Evolutionary conservation across 257 asterid species (phyloP).

Genomic region (Paraleonurus japonicus): DNA sequence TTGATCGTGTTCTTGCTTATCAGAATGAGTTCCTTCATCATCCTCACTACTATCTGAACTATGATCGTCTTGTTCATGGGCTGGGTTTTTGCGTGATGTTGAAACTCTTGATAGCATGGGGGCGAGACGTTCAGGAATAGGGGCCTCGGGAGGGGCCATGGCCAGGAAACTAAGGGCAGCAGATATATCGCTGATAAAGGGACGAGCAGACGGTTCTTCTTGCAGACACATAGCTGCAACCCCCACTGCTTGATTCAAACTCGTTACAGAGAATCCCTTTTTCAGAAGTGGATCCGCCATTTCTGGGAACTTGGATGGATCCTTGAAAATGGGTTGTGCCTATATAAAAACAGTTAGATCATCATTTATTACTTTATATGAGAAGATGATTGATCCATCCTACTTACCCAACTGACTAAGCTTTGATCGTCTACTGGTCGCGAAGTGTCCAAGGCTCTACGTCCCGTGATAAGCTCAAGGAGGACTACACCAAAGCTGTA

Average conservation of each 20-base stretch:
- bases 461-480: constrained; percentile 70
- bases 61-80: constrained; percentile 6
- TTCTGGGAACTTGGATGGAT: constrained; percentile 56
- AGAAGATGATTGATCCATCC: background rate
- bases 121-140: constrained; percentile 43
- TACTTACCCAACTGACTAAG: constrained; percentile 62
- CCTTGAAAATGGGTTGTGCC: constrained; percentile 67
- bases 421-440: constrained; percentile 52
- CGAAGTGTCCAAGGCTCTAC: constrained; percentile 55
- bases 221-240: constrained; percentile 85
- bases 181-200: constrained; percentile 62
- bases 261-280: constrained; percentile 37
- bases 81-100: constrained; percentile 21
- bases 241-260: constrained; percentile 78
- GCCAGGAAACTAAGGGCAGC: constrained; percentile 68
- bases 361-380: background rate
- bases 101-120: constrained; percentile 34
- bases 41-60: background rate
- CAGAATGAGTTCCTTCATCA: background rate
- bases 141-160: constrained; percentile 50
- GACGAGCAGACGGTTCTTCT: constrained; percentile 73
- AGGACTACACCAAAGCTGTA: constrained; percentile 68
- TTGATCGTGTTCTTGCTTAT: background rate
- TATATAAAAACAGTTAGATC: constrained; percentile 19
- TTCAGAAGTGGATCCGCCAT: constrained; percentile 70